phyloP scores from a whole-genome alignment of 2,329 filamentous ascomycete genomes.

The Cyphellophora europaea region DNA sequence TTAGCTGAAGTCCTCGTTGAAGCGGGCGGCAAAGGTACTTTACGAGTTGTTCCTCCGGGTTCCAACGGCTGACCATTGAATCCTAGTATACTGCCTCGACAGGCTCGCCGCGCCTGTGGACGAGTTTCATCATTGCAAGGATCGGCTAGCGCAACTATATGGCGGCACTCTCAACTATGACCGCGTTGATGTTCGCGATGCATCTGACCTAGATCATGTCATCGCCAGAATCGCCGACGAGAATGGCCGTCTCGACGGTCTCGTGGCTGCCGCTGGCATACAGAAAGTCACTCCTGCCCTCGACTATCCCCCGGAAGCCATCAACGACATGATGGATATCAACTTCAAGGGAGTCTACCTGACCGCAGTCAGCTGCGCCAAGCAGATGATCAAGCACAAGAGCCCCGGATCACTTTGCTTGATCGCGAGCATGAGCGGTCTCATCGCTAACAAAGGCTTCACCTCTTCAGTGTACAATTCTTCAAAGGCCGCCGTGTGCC shows the following conservation, averaged over 20 bases:
- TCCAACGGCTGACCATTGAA: slow-evolving; percentile 23
- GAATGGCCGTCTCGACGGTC: slow-evolving; percentile 29
- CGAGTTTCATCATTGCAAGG: slow-evolving; percentile 32
- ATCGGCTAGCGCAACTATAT: slow-evolving; percentile 25
- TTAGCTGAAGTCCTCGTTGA: slow-evolving; percentile 39
- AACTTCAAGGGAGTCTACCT: slow-evolving; percentile 20
- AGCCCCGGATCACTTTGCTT: slow-evolving; percentile 52
- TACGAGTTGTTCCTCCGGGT: slow-evolving; percentile 29
- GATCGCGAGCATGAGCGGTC: slow-evolving; percentile 55
- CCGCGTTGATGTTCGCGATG: slow-evolving; percentile 32
- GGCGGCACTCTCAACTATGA: slow-evolving; percentile 36
- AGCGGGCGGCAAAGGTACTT: slow-evolving; percentile 37
- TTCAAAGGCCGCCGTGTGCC: slow-evolving; percentile 33
- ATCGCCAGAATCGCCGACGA: slow-evolving; percentile 27
- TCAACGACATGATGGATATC: slow-evolving; percentile 24
- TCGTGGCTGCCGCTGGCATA: slow-evolving; percentile 33
- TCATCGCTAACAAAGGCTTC: slow-evolving; percentile 44
- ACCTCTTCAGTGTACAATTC: slow-evolving; percentile 29
- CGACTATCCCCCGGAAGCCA: slow-evolving; percentile 30
- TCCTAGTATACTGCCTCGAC: slow-evolving; percentile 40
- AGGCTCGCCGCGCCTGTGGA: slow-evolving; percentile 31
- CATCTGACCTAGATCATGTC: slow-evolving; percentile 24
- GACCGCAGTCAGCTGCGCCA: slow-evolving; percentile 41
- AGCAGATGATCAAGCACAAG: slow-evolving; percentile 52
- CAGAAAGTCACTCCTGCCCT: slow-evolving; percentile 33